Percentiles rank a stretch among this genome's conserved stretches.
Evolutionary conservation across 106 monocot species (phyloP).

Genomic region (Allium fistulosum): DNA sequence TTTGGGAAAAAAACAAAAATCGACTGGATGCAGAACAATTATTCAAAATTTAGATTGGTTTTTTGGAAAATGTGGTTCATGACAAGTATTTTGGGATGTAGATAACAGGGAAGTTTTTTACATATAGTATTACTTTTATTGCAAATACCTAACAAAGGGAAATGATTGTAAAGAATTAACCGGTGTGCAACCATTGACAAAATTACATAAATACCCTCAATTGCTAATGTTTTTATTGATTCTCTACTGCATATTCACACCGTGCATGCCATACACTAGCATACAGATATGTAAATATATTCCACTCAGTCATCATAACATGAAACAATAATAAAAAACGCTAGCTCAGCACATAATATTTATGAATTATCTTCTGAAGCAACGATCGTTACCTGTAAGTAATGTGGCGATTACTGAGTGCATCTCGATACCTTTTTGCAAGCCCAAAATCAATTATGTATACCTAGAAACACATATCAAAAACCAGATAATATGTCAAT

Average conservation of each 20-base stretch:
- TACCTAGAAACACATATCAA: slow-evolving; percentile 34
- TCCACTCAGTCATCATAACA: too few species aligned
- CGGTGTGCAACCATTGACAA: too few species aligned
- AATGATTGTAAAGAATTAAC: too few species aligned
- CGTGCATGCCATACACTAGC: neutral
- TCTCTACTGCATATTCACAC: neutral
- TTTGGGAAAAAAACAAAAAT: too few species aligned
- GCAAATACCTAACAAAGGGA: too few species aligned
- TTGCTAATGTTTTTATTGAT: neutral
- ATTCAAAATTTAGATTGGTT: too few species aligned
- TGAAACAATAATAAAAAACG: neutral
- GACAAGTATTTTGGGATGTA: too few species aligned
- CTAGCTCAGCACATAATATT: neutral
- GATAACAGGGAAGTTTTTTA: too few species aligned
- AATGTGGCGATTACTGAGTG: slow-evolving; percentile 25
- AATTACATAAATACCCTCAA: neutral
- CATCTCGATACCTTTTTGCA: slow-evolving; percentile 91
- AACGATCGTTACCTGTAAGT: slow-evolving; percentile 16
- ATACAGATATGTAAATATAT: neutral
- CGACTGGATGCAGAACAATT: too few species aligned
- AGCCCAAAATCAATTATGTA: slow-evolving; percentile 99
- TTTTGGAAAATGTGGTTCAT: too few species aligned
- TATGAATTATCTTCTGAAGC: neutral
- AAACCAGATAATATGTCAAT: neutral
- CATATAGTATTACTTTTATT: too few species aligned